Base-by-base conservation (phyloP, 306 rosid genomes). In the Oxytropis ochrocephala region DNA sequence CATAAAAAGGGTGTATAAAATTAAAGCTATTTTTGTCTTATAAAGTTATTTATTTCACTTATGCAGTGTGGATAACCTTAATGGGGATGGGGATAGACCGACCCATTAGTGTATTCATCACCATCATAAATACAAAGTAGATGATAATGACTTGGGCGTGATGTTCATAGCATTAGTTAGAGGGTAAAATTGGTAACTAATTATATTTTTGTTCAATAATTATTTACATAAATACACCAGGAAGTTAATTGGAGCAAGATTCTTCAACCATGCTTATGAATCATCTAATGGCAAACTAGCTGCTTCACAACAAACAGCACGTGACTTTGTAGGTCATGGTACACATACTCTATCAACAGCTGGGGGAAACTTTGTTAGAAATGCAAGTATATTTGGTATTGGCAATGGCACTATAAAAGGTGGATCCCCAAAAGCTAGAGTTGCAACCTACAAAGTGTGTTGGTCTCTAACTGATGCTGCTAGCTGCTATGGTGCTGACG, bases 341-440 rank as follows among this genome's bases (percentile, higher is more conserved):
- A 48, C 91, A 1, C 98, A 93, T 12, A 90, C 98, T 11, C 80
- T 93, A 6, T 88, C 98, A 19, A 93, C 89, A 0, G 94, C 94
- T 0, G 98, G 89, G 0, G 97, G 97, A 2, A 84, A 38, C 19
- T 93, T 88, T 16, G 88, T 82, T 0, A 1, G 21, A 0, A 60
- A 51, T 2, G 79, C 73, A 19, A 55, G 32, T 11, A 63, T 75
- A 8, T 75, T 75, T 21, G 59, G 51, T 2, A 35, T 32, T 35
- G 79, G 79, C 11, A 75, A 75, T 24, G 79, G 79, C 9, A 75
- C 79, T 0, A 88, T 96, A 0, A 88, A 88, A 48, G 98, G 98
- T 6, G 98, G 98, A 1, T 88, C 98, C 1, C 96, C 97, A 0
- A 87, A 54, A 39, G 89, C 95, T 27, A 78, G 86, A 0, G 85